Base-by-base conservation (phyloP, 495 filamentous ascomycete genomes). In the Cladorrhinum samala region DNA sequence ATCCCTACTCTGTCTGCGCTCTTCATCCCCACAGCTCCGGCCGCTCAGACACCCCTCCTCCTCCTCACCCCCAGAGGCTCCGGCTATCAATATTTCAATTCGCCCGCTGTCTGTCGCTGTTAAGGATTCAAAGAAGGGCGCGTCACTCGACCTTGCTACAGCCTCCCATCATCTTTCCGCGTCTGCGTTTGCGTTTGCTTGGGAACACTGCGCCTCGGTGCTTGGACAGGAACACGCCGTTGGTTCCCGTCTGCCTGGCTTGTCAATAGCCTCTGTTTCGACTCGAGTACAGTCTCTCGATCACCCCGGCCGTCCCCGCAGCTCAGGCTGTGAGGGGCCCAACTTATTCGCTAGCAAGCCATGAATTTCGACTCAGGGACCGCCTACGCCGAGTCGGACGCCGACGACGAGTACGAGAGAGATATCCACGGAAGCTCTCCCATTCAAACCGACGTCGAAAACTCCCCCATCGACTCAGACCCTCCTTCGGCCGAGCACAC, bases 341-440 rank as follows among this genome's bases (percentile, higher is more conserved):
- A 16, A 17, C 27, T 36, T 59, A 52, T 20, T n/a, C n/a, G 58
- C 61, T 14, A 60, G 52, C 37, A 57, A 60, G 51, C 63, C 61
- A 82, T 82, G 77, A 78, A 75, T 52, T 81, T 81, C 66, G 75
- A 79, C 57, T 72, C 72, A 48, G 78, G 78, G 50, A 81, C 78
- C 55, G 78, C 77, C 9, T 82, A 95, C 66, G 85, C 87, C 62
- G 90, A 95, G 67, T 89, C 86, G 49, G 91, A 96, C 65, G 91
- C 89, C 64, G 91, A 96, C 68, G 91, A 95, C 68, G 91, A 96
- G 77, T 94, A 92, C 67, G 90, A 95, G 72, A 79, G 88, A 57
- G 88, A 85, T 59, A 76, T 89, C 24, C 73, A 81, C 54, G 73
- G 86, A 58, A 83, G 81, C 50, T 91, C 87, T 0, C 88, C 89